Base-by-base conservation (phyloP, 139 green algal species). In the Chlorella sorokiniana region DNA sequence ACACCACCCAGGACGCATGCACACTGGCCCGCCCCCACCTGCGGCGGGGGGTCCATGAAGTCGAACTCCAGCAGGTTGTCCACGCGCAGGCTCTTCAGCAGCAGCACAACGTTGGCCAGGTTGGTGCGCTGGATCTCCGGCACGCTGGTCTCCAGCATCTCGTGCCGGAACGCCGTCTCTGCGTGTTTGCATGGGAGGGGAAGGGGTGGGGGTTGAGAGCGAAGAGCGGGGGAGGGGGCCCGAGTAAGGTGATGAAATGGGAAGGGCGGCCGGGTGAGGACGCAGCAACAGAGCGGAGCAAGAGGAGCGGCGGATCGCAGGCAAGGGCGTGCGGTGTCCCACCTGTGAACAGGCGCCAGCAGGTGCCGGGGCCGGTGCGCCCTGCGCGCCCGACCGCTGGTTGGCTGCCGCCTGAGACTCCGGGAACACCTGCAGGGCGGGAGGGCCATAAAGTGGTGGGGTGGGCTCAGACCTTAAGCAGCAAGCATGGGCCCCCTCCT, bases 91-190 rank as follows among this genome's bases (percentile, higher is more conserved):
- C 70, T 91, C 88, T 98, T 99, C 44, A 99, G 88, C 92, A 99
- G 94, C 80, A 99, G 93, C 87, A 99, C 96, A 37, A 98, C 95
- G 76, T 98, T 98, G 82, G 92, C 93, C 27, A 99, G 93, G 88
- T 99, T 99, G 77, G 97, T 99, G 63, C 97, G 87, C 68, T 99
- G 97, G 86, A 99, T 98, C 93, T 99, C 97, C 14, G 97, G 97
- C 63, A 98, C 94, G 9, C 80, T 91, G 44, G 89, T 90, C 38
- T 81, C 73, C 79, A 97, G 94, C 93, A 96, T 94, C 88, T 96
- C 93, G 65, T 94, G 90, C 8, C 87, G 79, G 90, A 89, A 98
- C 10, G 95, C 94, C 20, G 70, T 80, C 86, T 98, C 95, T 81
- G 74, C 74, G 35, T 45, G 45, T 2, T 8, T 4, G 70, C 23